These are phyloP conservation scores for Cercospora zeae-maydis DNA, from an alignment of 2,329 filamentous ascomycete genomes.

Conservation along the genomic window DNA sequence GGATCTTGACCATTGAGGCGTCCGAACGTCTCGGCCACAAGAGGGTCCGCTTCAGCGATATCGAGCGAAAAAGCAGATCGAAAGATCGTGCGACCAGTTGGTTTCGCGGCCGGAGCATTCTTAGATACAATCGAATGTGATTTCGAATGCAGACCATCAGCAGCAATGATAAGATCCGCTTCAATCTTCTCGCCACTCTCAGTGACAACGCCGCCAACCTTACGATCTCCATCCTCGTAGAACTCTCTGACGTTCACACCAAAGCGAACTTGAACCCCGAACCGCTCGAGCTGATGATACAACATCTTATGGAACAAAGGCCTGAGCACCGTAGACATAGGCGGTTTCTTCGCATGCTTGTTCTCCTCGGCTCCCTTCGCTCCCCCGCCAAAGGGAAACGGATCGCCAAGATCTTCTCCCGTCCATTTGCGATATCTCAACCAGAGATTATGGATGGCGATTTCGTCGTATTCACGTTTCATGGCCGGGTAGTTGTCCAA, in stretches of 20 bases:
- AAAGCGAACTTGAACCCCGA: constrained; percentile 20
- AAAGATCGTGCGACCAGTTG: constrained; percentile 25
- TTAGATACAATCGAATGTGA: constrained; percentile 11
- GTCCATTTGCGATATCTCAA: constrained; percentile 22
- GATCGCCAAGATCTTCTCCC: constrained; percentile 20
- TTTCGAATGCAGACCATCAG: constrained; percentile 28
- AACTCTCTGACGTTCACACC: constrained; percentile 40
- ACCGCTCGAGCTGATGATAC: constrained; percentile 23
- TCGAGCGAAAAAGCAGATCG: constrained; percentile 23
- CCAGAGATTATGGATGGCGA: constrained; percentile 23
- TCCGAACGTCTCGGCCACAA: constrained; percentile 22
- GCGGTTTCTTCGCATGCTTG: constrained; percentile 13
- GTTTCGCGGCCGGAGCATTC: constrained; percentile 12
- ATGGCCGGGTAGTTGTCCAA: constrained; percentile 24
- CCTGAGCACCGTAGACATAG: constrained; percentile 22
- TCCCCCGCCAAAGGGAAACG: constrained; percentile 14
- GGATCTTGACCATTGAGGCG: constrained; percentile 19
- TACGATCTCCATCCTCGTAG: constrained; percentile 40
- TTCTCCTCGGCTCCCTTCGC: constrained; percentile 12
- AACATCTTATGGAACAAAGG: constrained; percentile 24
- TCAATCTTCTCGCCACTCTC: constrained; percentile 43
- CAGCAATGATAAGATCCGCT: constrained; percentile 39
- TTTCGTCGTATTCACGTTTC: constrained; percentile 21
- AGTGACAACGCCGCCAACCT: constrained; percentile 30
- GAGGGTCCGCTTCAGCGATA: constrained; percentile 18